Evolutionary conservation across 768 basidiomycete genomes (phyloP).

Genomic region (Suillus bovinus): DNA sequence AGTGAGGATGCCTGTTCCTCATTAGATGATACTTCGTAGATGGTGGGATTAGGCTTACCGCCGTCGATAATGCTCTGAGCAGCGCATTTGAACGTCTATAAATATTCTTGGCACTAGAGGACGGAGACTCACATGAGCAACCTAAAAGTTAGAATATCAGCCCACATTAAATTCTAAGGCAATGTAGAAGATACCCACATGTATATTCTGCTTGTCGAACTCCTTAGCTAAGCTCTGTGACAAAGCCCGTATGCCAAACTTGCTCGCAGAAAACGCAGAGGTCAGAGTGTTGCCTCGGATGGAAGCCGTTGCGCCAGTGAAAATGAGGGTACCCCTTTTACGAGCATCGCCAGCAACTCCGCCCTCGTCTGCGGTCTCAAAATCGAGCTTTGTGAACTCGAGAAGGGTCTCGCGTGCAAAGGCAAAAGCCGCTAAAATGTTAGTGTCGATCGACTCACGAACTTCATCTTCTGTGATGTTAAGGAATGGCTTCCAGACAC

Average conservation of each 20-base stretch:
- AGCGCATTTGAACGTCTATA: not conserved
- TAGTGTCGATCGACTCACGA: slow-evolving; percentile 48
- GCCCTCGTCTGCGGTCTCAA: slow-evolving; percentile 42
- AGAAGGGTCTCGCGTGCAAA: slow-evolving; percentile 63
- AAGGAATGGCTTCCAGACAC: slow-evolving; percentile 67
- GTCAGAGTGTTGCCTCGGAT: slow-evolving; percentile 61
- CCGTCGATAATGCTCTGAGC: slow-evolving; percentile 2
- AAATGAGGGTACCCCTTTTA: slow-evolving; percentile 63
- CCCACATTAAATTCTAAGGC: slow-evolving; percentile 3
- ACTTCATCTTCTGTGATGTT: slow-evolving; percentile 61
- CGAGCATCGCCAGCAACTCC: slow-evolving; percentile 40
- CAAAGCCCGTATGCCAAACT: slow-evolving; percentile 61
- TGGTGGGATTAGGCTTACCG: not conserved
- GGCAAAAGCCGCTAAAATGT: slow-evolving; percentile 58
- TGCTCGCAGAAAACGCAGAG: slow-evolving; percentile 63
- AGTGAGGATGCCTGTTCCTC: slow-evolving; percentile 19
- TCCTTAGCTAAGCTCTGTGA: slow-evolving; percentile 76
- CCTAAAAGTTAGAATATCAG: slow-evolving; percentile 32
- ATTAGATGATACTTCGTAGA: not conserved
- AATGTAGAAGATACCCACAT: slow-evolving; percentile 40
- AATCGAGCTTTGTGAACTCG: slow-evolving; percentile 55
- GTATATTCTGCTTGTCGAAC: slow-evolving; percentile 73
- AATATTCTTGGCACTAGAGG: not conserved
- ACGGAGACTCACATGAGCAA: slow-evolving; percentile 58
- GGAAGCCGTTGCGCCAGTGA: slow-evolving; percentile 74